Conservation (phyloP, 768 basidiomycete genomes). For the Nidula microcarpa region DNA sequence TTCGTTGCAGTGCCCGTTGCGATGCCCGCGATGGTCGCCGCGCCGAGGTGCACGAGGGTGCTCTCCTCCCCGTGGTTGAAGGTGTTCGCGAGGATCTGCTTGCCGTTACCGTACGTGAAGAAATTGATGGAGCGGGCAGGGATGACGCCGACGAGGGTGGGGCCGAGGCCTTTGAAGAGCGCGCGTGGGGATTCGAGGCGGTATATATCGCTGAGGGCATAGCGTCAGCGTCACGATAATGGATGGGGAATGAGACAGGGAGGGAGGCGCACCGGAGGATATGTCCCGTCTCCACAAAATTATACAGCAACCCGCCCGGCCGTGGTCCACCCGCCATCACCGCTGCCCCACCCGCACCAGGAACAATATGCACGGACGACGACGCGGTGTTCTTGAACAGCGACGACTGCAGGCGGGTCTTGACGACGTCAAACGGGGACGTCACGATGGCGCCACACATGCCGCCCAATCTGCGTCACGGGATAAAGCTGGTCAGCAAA, state of each 20-base stretch:
- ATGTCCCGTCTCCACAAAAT: conserved; percentile 92
- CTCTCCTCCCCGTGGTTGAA: conserved; percentile 84
- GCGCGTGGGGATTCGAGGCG: conserved; percentile 84
- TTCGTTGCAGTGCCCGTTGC: conserved; percentile 89
- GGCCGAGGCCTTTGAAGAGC: conserved; percentile 91
- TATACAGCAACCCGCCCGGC: conserved; percentile 66
- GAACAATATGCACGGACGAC: conserved; percentile 30
- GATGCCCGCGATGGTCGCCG: conserved; percentile 86
- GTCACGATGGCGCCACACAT: conserved; percentile 98
- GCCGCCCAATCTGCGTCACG: conserved; percentile 70
- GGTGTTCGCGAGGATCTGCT: conserved; percentile 78
- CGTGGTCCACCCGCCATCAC: conserved; percentile 34
- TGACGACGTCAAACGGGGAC: conserved; percentile 97
- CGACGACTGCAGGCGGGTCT: conserved; percentile 93
- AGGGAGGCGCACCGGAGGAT: conserved; percentile 66
- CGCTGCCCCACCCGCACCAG: conserved; percentile 18
- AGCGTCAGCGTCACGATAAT: no score
- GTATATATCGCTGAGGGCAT: conserved; percentile 65
- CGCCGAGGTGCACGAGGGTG: conserved; percentile 77
- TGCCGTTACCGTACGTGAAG: conserved; percentile 96
- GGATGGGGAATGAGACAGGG: neutral
- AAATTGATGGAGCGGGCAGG: conserved; percentile 98
- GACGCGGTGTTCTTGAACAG: conserved; percentile 55
- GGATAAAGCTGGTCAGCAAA: neutral
- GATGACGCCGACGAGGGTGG: conserved; percentile 91